Percentiles rank a stretch among this genome's conserved stretches.
Conservation (phyloP, 1,139 yeast genomes). For the Geotrichum citri-aurantii region DNA sequence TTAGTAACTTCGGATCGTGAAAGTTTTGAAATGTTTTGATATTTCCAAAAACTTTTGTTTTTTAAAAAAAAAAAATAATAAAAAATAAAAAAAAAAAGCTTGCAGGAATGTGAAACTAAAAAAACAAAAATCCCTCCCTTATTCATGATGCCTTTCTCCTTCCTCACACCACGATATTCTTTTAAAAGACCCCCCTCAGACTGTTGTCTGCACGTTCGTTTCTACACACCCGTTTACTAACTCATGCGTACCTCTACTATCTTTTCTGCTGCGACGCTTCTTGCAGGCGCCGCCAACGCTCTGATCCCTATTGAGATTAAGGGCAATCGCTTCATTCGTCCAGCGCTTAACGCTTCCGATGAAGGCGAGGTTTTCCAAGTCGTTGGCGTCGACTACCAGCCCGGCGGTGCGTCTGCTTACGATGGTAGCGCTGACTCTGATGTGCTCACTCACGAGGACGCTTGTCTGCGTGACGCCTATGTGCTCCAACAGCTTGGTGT, state of each 20-base stretch:
- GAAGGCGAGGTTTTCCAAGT: conserved; percentile 49
- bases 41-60: neutral
- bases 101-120: neutral
- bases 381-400: conserved; percentile 65
- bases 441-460: conserved; percentile 64
- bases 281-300: conserved; percentile 27
- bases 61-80: neutral
- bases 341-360: conserved; percentile 36
- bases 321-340: conserved; percentile 46
- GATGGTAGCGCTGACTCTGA: conserved; percentile 46
- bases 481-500: conserved; percentile 71
- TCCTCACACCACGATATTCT: neutral
- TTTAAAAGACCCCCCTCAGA: neutral
- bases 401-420: conserved; percentile 65
- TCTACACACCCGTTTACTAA: neutral
- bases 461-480: conserved; percentile 76
- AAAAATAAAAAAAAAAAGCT: too few relatives aligned
- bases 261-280: conserved; percentile 13
- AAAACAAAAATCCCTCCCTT: neutral
- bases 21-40: neutral
- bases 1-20: neutral
- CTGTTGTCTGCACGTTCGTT: neutral
- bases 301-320: conserved; percentile 44
- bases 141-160: neutral
- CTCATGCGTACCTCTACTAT: conserved; percentile 9